These are phyloP conservation scores for Piper longum DNA, from an alignment of 164 flowering plant species.

Conservation along the genomic window DNA sequence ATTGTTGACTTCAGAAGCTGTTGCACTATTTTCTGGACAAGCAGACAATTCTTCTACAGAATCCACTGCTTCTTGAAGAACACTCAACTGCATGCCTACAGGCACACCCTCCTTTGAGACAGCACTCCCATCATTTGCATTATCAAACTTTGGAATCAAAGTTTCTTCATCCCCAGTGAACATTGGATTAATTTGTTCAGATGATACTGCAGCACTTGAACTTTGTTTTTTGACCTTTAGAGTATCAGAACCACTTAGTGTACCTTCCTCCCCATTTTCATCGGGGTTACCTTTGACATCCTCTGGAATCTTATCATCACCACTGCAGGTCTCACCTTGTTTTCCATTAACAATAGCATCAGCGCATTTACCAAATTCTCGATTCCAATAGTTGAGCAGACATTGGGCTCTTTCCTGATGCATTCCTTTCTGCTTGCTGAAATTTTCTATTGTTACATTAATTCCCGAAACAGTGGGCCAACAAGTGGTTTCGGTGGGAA, in stretches of 20 bases:
- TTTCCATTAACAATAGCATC: not conserved
- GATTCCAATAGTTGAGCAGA: constrained; percentile 44
- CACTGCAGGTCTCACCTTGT: not conserved
- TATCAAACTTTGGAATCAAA: constrained; percentile 3
- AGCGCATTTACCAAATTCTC: constrained; percentile 9
- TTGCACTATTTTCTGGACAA: constrained; percentile 2
- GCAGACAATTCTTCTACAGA: constrained; percentile 6
- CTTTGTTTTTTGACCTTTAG: constrained; percentile 9
- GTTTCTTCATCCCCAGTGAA: constrained; percentile 2
- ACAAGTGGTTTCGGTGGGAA: constrained; percentile 34
- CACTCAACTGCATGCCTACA: not conserved
- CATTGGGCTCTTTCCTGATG: constrained; percentile 50
- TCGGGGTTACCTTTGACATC: not conserved
- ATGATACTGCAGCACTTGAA: constrained; percentile 2
- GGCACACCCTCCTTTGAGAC: not conserved
- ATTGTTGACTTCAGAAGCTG: not conserved
- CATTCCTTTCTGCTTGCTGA: constrained; percentile 35
- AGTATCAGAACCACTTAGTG: constrained; percentile 8
- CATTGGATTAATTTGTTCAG: constrained; percentile 4
- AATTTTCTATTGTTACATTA: constrained; percentile 36
- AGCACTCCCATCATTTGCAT: not conserved
- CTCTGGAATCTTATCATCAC: not conserved
- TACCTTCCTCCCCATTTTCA: constrained; percentile 1
- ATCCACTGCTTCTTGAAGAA: constrained; percentile 6
- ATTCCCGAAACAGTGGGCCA: constrained; percentile 44